Conservation (phyloP, 441 rosid genomes). For the Aquilaria agallochum region DNA sequence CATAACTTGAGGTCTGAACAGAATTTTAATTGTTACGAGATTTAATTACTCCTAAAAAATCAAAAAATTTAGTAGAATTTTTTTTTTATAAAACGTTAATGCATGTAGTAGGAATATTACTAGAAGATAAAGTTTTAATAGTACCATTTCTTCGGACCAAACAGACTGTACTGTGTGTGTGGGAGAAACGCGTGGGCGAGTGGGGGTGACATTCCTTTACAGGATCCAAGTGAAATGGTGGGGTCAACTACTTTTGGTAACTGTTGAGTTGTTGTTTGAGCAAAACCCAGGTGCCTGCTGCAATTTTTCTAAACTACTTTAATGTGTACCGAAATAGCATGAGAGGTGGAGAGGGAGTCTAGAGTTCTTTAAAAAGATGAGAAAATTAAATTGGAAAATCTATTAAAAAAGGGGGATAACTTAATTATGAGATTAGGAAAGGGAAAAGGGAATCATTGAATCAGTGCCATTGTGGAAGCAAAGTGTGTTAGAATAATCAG, state of each 20-base stretch:
- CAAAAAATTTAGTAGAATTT: too few species aligned
- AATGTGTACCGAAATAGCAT: slow-evolving; percentile 30
- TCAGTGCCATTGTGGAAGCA: slow-evolving; percentile 24
- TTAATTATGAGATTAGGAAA: too few species aligned
- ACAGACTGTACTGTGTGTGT: not conserved
- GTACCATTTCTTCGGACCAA: too few species aligned
- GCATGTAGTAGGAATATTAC: too few species aligned
- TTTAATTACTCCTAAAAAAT: too few species aligned
- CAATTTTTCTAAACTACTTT: slow-evolving; percentile 9
- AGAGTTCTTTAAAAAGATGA: slow-evolving; percentile 6
- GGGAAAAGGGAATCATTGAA: slow-evolving; percentile 14
- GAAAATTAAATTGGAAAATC: not conserved
- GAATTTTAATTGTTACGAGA: too few species aligned
- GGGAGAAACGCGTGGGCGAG: slow-evolving; percentile 6
- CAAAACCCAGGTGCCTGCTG: slow-evolving; percentile 22
- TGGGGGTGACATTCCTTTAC: slow-evolving; percentile 7
- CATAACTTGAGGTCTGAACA: too few species aligned
- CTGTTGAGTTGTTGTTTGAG: slow-evolving; percentile 28
- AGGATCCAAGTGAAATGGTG: slow-evolving; percentile 21
- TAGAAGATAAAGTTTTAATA: too few species aligned
- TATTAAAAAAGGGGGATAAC: not conserved
- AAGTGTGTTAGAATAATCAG: slow-evolving; percentile 12
- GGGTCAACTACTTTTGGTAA: slow-evolving; percentile 28
- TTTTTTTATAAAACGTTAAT: too few species aligned
- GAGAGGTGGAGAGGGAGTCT: slow-evolving; percentile 37